Evolutionary conservation across 1,139 yeast species (phyloP).

Genomic region (Magnusiomyces ingens): DNA sequence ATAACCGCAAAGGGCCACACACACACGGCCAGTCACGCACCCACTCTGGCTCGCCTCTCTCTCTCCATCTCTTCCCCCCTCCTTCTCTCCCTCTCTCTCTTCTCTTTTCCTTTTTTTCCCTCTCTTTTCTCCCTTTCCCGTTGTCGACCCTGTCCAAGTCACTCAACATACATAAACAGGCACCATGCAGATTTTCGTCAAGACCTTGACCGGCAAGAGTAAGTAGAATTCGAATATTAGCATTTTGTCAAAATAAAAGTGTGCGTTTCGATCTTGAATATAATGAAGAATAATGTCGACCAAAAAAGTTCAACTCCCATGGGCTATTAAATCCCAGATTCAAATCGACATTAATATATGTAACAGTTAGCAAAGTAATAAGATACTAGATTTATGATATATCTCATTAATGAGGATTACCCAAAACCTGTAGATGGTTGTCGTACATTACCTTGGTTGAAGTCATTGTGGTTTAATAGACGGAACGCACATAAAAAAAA

Average conservation of each 20-base stretch:
- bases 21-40: not conserved
- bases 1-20: not conserved
- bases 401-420: no score
- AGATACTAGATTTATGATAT: no score
- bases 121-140: conserved; percentile 7
- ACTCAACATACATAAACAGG: conserved; percentile 8
- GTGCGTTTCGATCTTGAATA: not conserved
- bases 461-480: not conserved
- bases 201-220: conserved; percentile 30
- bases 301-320: not conserved
- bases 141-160: conserved; percentile 15
- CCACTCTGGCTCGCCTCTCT: not conserved
- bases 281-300: not conserved
- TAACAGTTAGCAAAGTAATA: no score
- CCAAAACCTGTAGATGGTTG: not conserved
- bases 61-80: conserved; percentile 1
- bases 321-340: no score
- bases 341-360: no score
- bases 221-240: conserved; percentile 13
- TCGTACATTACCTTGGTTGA: not conserved
- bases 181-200: conserved; percentile 24
- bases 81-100: conserved; percentile 1
- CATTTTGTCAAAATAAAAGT: not conserved
- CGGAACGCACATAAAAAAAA: not conserved
- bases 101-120: conserved; percentile 5